Evolutionary conservation across 2,329 filamentous ascomycete species (phyloP).

Genomic region (Xylaria sp.): DNA sequence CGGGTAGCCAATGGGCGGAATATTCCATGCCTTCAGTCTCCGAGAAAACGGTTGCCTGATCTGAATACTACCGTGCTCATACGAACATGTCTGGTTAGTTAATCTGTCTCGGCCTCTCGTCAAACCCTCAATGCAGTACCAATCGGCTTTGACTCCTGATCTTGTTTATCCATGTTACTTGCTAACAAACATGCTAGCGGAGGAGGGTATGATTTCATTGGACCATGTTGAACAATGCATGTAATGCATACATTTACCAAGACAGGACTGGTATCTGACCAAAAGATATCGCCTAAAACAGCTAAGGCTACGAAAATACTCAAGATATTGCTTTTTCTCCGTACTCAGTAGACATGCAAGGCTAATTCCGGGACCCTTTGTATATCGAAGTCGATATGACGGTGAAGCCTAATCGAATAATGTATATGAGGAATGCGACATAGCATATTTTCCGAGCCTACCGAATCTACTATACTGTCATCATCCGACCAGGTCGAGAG

Average conservation of each 20-base stretch:
- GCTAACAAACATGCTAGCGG: not conserved
- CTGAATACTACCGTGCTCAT: not conserved
- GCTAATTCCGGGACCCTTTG: not conserved
- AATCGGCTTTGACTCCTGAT: not conserved
- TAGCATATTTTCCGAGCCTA: constrained; percentile 2
- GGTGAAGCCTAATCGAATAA: constrained; percentile 20
- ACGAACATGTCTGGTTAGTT: not conserved
- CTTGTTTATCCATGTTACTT: constrained; percentile 5
- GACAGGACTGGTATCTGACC: not conserved
- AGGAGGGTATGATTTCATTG: not conserved
- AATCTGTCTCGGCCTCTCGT: constrained; percentile 12
- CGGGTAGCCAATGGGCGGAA: not conserved
- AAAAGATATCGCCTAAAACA: not conserved
- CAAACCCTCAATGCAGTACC: not conserved
- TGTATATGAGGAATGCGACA: not conserved
- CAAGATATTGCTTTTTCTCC: constrained; percentile 10
- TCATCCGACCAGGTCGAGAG: not conserved
- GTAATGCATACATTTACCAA: constrained; percentile 5
- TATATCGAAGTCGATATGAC: constrained; percentile 4
- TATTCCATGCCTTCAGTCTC: not conserved
- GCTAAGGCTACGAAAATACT: not conserved
- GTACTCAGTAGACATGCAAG: not conserved
- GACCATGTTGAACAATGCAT: constrained; percentile 8
- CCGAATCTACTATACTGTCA: constrained; percentile 1
- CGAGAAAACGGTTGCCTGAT: not conserved